Conservation (phyloP, 495 filamentous ascomycete species). For the Annulohypoxylon maeteangense region DNA sequence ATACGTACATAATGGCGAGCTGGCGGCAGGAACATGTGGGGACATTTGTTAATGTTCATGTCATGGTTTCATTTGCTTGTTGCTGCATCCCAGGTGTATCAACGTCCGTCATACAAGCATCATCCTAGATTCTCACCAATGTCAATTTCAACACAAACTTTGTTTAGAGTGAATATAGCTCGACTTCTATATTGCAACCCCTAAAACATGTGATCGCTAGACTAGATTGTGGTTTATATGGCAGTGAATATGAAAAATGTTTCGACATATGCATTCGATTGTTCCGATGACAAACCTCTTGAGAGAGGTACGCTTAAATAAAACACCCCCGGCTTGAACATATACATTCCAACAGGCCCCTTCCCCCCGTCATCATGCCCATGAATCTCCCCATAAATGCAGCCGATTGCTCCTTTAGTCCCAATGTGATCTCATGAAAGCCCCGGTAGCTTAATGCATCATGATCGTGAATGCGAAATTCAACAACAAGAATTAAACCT, state of each 20-base stretch:
- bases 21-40: conserved; percentile 26
- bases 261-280: conserved; percentile 26
- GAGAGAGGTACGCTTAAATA: conserved; percentile 5
- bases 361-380: conserved; percentile 38
- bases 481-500: conserved; percentile 30
- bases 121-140: conserved; percentile 7
- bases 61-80: conserved; percentile 10
- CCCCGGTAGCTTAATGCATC: conserved; percentile 32
- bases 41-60: conserved; percentile 8
- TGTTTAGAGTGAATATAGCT: not conserved
- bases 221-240: not conserved
- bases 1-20: not conserved
- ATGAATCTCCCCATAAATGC: conserved; percentile 42
- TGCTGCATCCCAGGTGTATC: not conserved
- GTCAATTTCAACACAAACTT: not conserved
- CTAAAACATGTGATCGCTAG: not conserved
- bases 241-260: not conserved
- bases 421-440: conserved; percentile 34
- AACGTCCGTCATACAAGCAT: conserved; percentile 23
- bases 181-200: conserved; percentile 8
- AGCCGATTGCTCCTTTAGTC: conserved; percentile 32
- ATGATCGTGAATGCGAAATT: conserved; percentile 36
- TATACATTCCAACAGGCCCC: conserved; percentile 31
- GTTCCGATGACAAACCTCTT: conserved; percentile 14
- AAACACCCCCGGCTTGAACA: conserved; percentile 19